Evolutionary conservation across 768 basidiomycete genomes (phyloP), one percentile per base, ranked within the genome.

Genomic region (Tylopilus vinaceipallidus): DNA sequence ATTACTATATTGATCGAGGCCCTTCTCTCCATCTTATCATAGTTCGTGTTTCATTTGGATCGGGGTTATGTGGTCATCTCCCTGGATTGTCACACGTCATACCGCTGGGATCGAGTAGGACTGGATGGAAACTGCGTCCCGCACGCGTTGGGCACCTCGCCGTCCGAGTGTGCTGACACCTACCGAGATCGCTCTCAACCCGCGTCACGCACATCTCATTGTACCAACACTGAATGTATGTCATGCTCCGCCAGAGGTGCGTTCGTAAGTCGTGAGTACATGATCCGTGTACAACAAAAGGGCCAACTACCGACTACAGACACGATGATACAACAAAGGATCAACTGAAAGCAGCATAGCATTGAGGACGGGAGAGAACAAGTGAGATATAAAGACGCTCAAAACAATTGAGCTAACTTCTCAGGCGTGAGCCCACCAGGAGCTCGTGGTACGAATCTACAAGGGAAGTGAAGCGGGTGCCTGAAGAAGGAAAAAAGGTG

Each of bases 391-490:
- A 29, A 7, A 12, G 34, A 38, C 14, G 14, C n/a, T 63, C 50
- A 68, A 10, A 45, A 57, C 41, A 61, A 49, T 34, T 56, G 52
- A 27, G 49, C 37, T 41, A 61, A 45, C 39, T 56, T 63, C 14
- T 56, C 55, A 7, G 47, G 32, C 8, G 48, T 49, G 30, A 61
- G n/a, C 30, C 56, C 53, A 36, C 44, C 50, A 6, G 52, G 27
- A 17, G 47, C 29, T n/a, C 66, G 67, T 0, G 65, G 67, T 13
- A 55, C 50, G 35, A 67, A 50, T 19, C 39, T 41, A 24, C 66
- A 66, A 22, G 65, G 55, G 26, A 68, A 68, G 6, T 51, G 39
- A 1, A 32, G 50, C 1, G 65, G 67, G 24, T 60, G 64, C 17
- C 65, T 68, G 5, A 39, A 16, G 29, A 7, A 33, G 8, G 3